Base-by-base conservation (phyloP, 345 rosid species). In the Erucastrum elatum region DNA sequence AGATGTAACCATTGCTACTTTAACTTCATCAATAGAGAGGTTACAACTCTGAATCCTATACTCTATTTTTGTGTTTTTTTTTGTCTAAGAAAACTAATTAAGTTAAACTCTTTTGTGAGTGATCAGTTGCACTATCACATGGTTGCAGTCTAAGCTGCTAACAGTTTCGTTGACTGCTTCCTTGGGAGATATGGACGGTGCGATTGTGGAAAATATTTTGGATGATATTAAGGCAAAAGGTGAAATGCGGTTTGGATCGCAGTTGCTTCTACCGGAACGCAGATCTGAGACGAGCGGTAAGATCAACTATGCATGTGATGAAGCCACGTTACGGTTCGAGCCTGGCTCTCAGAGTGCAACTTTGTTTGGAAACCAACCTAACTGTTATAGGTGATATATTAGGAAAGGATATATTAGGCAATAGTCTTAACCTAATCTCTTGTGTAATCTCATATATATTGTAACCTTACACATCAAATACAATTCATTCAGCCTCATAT, bases 21-120 rank as follows among this genome's bases (percentile, higher is more conserved):
- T 21, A 21, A 44, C 51, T 44, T 69, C 63, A 53, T 15, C 73
- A 0, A 15, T 69, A 55, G 60, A 29, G 60, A 69, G 73, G 73
- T 69, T 1, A 15, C 26, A 51, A 4, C 5, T 35, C n/a, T 64
- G 1, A 53, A 30, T 31, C 4, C 9, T 46, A 15, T 17, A 53
- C 3, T 51, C 5, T 53, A 6, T 15, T 15, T 53, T 15, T 6
- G 2, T 53, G 0, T 0, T 15, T 1, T 2, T 15, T 15, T 53
- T 3, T 44, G 51, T 11, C 26, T 17, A 0, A 27, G 61, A 17
- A 17, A 56, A 17, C 8, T 56, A 56, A 17, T 17, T 17, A 21
- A 56, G 61, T 8, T 56, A 15, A 53, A 53, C 29, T 56, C 3
- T 56, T 17, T 55, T 55, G 26, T 55, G 29, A 56, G 61, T 56